Conservation (phyloP, 352 stramenopile genomes). For the Pythium oligandrum region DNA sequence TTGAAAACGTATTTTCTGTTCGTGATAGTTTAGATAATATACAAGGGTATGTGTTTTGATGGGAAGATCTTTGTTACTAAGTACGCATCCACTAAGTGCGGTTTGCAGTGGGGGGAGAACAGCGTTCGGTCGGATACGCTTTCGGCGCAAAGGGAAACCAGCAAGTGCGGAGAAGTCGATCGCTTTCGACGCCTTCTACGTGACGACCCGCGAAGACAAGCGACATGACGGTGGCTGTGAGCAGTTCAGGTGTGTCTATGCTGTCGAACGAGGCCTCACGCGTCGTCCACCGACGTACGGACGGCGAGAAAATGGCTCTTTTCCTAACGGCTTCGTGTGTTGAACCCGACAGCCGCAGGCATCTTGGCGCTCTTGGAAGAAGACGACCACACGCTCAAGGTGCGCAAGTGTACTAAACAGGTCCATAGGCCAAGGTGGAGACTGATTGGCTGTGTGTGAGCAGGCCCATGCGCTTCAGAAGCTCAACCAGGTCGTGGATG, state of each 20-base stretch:
- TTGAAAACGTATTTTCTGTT: too few species aligned
- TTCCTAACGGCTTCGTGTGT: slow-evolving; percentile 4
- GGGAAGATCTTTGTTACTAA: too few species aligned
- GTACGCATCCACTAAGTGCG: too few species aligned
- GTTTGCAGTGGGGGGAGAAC: too few species aligned
- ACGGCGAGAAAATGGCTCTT: not conserved
- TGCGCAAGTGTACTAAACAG: slow-evolving; percentile 11
- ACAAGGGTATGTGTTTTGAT: too few species aligned
- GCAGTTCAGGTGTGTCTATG: slow-evolving; percentile 51
- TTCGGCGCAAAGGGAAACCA: too few species aligned
- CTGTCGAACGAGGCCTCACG: not conserved
- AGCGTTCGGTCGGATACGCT: too few species aligned
- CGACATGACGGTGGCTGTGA: slow-evolving; percentile 40
- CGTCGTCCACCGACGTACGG: not conserved
- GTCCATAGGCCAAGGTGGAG: too few species aligned
- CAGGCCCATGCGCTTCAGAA: slow-evolving; percentile 89
- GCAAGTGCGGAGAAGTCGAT: too few species aligned
- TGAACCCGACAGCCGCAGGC: slow-evolving; percentile 53
- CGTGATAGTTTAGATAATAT: too few species aligned
- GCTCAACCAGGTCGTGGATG: slow-evolving; percentile 90
- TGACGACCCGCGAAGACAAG: slow-evolving; percentile 17
- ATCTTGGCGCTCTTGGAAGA: slow-evolving; percentile 90
- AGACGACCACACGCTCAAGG: slow-evolving; percentile 87
- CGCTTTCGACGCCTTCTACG: not conserved
- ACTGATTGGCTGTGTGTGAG: too few species aligned